Conservation (phyloP, 2,329 filamentous ascomycete species). For the Scortechinia acanthostroma region DNA sequence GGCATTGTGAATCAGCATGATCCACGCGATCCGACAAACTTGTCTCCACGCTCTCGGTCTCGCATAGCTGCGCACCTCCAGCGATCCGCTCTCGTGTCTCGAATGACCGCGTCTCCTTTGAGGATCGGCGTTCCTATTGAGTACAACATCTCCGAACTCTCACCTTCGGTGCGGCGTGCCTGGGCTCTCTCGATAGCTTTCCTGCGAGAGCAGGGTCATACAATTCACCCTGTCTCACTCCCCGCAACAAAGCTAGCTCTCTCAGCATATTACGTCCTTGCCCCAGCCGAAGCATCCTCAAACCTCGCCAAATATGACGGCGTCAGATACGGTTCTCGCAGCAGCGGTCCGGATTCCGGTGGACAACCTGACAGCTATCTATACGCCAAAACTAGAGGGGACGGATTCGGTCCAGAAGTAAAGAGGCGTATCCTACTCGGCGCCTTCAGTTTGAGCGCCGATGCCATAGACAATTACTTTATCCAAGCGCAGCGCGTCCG, state of each 20-base stretch:
- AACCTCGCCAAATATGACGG: conserved; percentile 97
- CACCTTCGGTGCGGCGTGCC: conserved; percentile 39
- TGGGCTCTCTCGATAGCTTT: conserved; percentile 45
- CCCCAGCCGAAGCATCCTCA: conserved; percentile 88
- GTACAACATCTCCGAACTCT: conserved; percentile 61
- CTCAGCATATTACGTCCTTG: conserved; percentile 90
- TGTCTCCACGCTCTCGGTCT: conserved; percentile 27
- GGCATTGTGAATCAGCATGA: not conserved
- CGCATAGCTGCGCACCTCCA: conserved; percentile 5
- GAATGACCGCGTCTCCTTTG: not conserved
- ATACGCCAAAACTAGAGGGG: not conserved
- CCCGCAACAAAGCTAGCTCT: conserved; percentile 73
- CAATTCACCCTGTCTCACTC: conserved; percentile 50
- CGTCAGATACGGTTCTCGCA: conserved; percentile 74
- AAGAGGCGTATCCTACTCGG: not conserved
- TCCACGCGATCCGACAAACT: not conserved
- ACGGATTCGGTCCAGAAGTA: not conserved
- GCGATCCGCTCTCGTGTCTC: not conserved
- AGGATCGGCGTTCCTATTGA: conserved; percentile 36
- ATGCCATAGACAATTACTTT: conserved; percentile 1
- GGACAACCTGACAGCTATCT: not conserved
- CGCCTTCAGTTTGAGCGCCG: conserved; percentile 1
- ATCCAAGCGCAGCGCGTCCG: conserved; percentile 2
- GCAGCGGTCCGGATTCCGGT: conserved; percentile 11
- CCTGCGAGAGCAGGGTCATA: conserved; percentile 44